These are phyloP conservation scores for Omphalotus guepiniiformis DNA, from an alignment of 768 basidiomycete genomes.

Conservation along the genomic window DNA sequence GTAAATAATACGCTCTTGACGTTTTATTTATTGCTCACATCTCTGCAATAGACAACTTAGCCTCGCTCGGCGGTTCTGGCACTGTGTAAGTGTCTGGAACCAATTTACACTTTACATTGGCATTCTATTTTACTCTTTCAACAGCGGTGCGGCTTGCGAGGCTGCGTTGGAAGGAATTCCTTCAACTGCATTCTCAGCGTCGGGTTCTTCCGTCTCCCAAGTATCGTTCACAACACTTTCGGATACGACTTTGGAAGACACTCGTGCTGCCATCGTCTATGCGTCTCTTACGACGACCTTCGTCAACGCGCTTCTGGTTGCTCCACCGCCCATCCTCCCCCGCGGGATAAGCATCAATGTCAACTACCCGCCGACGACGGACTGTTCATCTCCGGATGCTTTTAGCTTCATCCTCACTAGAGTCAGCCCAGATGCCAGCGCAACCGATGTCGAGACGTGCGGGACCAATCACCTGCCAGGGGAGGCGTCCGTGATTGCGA, in stretches of 20 bases:
- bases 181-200: slow-evolving; percentile 43
- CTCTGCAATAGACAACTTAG: slow-evolving; percentile 11
- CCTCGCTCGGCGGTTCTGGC: background rate
- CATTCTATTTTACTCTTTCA: background rate
- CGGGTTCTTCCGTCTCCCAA: slow-evolving; percentile 29
- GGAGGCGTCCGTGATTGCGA: slow-evolving; percentile 36
- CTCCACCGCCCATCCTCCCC: slow-evolving; percentile 35
- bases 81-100: slow-evolving; percentile 23
- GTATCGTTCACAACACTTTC: slow-evolving; percentile 49
- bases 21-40: background rate
- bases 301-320: slow-evolving; percentile 26
- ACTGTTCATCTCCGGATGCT: slow-evolving; percentile 30
- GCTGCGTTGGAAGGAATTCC: slow-evolving; percentile 47
- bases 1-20: slow-evolving; percentile 8
- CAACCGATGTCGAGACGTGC: slow-evolving; percentile 41
- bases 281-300: slow-evolving; percentile 39
- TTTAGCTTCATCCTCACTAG: slow-evolving; percentile 45
- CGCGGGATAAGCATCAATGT: slow-evolving; percentile 41
- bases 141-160: slow-evolving; percentile 47
- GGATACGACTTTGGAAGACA: slow-evolving; percentile 28
- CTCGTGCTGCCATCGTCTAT: slow-evolving; percentile 37
- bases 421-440: slow-evolving; percentile 24
- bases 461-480: slow-evolving; percentile 37
- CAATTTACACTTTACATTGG: background rate
- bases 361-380: slow-evolving; percentile 40